A percentile compares a stretch with the other conserved stretches of the same genome.
phyloP scores from a whole-genome alignment of 345 rosid species.

The Cardamine resedifolia region DNA sequence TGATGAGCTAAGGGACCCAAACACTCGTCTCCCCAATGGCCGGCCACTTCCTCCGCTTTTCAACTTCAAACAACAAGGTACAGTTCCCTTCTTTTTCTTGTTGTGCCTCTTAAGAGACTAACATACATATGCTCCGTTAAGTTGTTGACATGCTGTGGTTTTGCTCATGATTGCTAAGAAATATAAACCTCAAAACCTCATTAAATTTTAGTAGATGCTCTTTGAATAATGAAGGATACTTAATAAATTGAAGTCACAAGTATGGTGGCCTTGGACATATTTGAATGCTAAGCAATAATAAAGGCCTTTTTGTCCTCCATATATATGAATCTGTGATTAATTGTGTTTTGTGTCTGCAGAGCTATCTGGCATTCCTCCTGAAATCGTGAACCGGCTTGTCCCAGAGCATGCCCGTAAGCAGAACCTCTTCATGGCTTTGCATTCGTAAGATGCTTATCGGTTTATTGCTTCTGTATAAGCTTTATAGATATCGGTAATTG shows the following conservation, averaged over 20 bases:
- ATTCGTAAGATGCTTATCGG: conserved; percentile 41
- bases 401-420: conserved; percentile 92
- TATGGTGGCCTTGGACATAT: neutral
- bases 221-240: conserved; percentile 2
- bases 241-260: neutral
- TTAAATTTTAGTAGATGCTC: neutral
- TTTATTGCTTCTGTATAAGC: conserved; percentile 30
- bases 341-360: conserved; percentile 42
- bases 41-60: conserved; percentile 95
- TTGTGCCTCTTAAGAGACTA: neutral
- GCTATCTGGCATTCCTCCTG: conserved; percentile 70
- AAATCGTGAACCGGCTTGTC: conserved; percentile 61
- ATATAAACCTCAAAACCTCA: neutral
- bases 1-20: conserved; percentile 88
- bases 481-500: conserved; percentile 4
- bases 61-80: conserved; percentile 79
- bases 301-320: neutral
- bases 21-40: conserved; percentile 83
- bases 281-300: neutral
- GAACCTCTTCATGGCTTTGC: conserved; percentile 88
- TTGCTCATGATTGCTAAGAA: neutral
- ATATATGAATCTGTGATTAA: neutral
- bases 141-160: conserved; percentile 10
- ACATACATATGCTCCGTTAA: neutral
- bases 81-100: conserved; percentile 12